Evolutionary conservation across 768 basidiomycete genomes (phyloP).

Genomic region (Pulveroboletus frians): DNA sequence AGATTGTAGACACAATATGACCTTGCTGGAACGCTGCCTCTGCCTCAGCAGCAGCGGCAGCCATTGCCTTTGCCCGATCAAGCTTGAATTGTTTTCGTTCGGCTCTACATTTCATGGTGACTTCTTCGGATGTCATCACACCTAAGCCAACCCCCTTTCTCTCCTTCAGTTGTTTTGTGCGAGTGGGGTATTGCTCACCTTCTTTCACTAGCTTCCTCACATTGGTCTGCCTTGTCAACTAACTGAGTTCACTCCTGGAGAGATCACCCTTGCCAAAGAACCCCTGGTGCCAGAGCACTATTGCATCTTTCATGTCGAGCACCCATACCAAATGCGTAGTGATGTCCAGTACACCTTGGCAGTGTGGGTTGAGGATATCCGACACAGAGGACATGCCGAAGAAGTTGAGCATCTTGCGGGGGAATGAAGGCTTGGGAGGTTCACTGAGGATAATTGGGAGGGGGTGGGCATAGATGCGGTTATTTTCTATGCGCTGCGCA

Average conservation of each 20-base stretch:
- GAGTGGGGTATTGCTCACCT: too few relatives aligned
- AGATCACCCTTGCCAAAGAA: constrained; percentile 98
- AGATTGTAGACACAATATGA: constrained; percentile 53
- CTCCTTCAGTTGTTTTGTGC: not conserved
- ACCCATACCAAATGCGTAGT: constrained; percentile 89
- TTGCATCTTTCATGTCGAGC: constrained; percentile 53
- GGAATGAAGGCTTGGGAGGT: constrained; percentile 36
- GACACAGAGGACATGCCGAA: constrained; percentile 49
- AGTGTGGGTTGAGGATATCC: constrained; percentile 65
- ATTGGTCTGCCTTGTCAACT: constrained; percentile 79
- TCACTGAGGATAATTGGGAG: constrained; percentile 55
- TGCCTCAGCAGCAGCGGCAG: constrained; percentile 72
- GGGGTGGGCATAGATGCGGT: constrained; percentile 62
- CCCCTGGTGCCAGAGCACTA: constrained; percentile 78
- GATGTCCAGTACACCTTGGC: constrained; percentile 72
- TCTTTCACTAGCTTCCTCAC: constrained; percentile 47
- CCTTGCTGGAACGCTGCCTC: constrained; percentile 73
- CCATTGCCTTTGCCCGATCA: constrained; percentile 85
- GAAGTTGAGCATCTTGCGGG: constrained; percentile 45
- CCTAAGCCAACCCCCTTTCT: not conserved
- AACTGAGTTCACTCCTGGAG: constrained; percentile 91
- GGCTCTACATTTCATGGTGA: constrained; percentile 80
- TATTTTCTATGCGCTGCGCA: constrained; percentile 55
- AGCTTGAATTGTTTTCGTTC: constrained; percentile 92
- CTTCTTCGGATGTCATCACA: constrained; percentile 77